Base-by-base conservation (phyloP, 495 filamentous ascomycete species). In the Corynascus novoguineensis region DNA sequence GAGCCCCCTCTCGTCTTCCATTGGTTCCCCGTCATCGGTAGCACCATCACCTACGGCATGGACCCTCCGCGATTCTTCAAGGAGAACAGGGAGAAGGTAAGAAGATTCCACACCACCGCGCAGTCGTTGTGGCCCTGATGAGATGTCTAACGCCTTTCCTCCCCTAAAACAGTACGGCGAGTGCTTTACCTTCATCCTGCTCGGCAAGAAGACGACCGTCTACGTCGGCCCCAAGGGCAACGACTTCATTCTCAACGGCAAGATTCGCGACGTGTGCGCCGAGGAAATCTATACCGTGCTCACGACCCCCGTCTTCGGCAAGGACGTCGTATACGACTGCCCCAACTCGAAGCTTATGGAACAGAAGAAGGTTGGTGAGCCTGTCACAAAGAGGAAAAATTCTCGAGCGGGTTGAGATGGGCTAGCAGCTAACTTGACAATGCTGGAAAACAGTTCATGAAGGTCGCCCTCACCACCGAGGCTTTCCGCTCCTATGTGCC, bases 261-360 rank as follows among this genome's bases (percentile, higher is more conserved):
- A 91, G 67, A 77, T 88, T 45, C 84, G 82, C 64, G 88, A 92
- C 67, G 83, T 92, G 42, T 85, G 81, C 65, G 88, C 89, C 12
- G 89, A 93, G 68, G 88, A 92, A 34, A 82, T 91, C 61, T 93
- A 93, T 70, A 81, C 81, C 28, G 83, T 86, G 42, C 77, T 95
- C 44, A 95, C 89, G 5, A 92, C 86, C 5, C 89, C 89, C 3
- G 87, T 95, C 31, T 95, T 95, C 63, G 89, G 89, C 55, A 83
- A 83, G 40, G 88, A 90, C 71, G 88, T 95, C 21, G 86, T 92
- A 17, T 95, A 92, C 67, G 89, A 95, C 70, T 90, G 88, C 67
- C 88, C 89, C 27, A 92, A 92, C 65, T 75, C 87, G 47, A 91
- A 92, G 69, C 68, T 70, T 41, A 72, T 72, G 69, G 71, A 74